Evolutionary conservation across 257 asterid genomes (phyloP).

Genomic region (Solanum okadae): DNA sequence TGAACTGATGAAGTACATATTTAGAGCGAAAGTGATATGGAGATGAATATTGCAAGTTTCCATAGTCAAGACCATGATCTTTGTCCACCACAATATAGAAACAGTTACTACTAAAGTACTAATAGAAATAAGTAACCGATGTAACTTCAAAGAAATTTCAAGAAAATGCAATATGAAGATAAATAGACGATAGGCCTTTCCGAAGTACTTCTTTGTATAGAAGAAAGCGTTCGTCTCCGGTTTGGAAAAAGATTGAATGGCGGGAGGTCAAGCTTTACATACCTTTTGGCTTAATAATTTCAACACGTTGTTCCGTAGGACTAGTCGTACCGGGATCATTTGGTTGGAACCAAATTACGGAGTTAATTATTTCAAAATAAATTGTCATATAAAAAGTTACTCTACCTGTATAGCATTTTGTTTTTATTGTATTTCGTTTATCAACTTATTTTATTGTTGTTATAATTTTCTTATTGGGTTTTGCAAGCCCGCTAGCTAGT

Average conservation of each 20-base stretch:
- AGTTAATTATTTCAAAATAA: too few species aligned
- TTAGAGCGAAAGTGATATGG: background rate
- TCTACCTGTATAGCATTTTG: background rate
- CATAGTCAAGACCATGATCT: background rate
- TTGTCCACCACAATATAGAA: background rate
- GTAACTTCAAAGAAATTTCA: too few species aligned
- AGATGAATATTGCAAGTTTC: background rate
- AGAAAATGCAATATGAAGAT: background rate
- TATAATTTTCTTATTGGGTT: background rate
- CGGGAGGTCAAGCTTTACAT: background rate
- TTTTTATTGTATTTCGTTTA: too few species aligned
- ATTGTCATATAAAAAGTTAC: too few species aligned
- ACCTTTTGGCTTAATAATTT: background rate
- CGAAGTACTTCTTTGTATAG: background rate
- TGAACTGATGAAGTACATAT: background rate
- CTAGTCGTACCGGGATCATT: too few species aligned
- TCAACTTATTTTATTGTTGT: too few species aligned
- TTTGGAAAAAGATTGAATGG: background rate
- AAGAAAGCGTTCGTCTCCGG: background rate
- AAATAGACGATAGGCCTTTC: background rate
- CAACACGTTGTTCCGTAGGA: too few species aligned
- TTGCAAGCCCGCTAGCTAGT: background rate
- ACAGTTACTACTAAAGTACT: background rate
- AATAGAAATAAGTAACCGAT: too few species aligned
- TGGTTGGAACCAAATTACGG: too few species aligned